A percentile compares a stretch with the other conserved stretches of the same genome.
Evolutionary conservation across 2,329 filamentous ascomycete species (phyloP).

Genomic region (Fonsecaea monophora): DNA sequence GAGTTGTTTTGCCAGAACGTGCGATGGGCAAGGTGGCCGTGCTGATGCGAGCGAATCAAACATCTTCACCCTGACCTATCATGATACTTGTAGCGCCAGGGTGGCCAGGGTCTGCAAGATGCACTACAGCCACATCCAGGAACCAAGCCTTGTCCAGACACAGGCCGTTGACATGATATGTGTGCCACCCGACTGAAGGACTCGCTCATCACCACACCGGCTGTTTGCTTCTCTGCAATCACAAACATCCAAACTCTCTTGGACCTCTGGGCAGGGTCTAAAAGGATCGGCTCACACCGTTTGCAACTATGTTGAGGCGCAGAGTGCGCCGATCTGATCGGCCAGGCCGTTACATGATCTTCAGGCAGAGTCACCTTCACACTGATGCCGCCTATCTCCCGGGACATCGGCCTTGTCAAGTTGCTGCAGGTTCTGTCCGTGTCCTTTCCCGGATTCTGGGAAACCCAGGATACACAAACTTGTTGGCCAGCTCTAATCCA

Average conservation of each 20-base stretch:
- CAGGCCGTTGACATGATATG: not conserved
- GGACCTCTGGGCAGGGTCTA: conserved; percentile 5
- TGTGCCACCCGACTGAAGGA: conserved; percentile 4
- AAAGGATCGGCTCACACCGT: not conserved
- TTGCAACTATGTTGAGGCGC: not conserved
- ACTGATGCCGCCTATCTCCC: not conserved
- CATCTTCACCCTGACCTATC: not conserved
- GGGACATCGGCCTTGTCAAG: conserved; percentile 15
- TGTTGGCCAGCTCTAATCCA: conserved; percentile 19
- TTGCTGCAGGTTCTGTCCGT: conserved; percentile 2
- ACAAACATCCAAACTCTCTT: conserved; percentile 25
- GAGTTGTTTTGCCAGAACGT: conserved; percentile 7
- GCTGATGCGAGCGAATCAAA: conserved; percentile 21
- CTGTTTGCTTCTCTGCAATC: conserved; percentile 15
- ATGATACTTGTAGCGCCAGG: not conserved
- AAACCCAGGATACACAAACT: conserved; percentile 17
- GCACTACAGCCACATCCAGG: conserved; percentile 1
- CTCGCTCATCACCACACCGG: not conserved
- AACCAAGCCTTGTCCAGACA: conserved; percentile 13
- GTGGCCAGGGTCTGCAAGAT: not conserved
- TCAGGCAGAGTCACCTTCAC: not conserved
- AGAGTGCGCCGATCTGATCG: conserved; percentile 20
- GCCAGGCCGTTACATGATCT: not conserved
- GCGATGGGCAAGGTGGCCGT: conserved; percentile 3
- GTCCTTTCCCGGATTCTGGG: conserved; percentile 7